Evolutionary conservation across 441 rosid genomes (phyloP).

Genomic region (Gossypium davidsonii): DNA sequence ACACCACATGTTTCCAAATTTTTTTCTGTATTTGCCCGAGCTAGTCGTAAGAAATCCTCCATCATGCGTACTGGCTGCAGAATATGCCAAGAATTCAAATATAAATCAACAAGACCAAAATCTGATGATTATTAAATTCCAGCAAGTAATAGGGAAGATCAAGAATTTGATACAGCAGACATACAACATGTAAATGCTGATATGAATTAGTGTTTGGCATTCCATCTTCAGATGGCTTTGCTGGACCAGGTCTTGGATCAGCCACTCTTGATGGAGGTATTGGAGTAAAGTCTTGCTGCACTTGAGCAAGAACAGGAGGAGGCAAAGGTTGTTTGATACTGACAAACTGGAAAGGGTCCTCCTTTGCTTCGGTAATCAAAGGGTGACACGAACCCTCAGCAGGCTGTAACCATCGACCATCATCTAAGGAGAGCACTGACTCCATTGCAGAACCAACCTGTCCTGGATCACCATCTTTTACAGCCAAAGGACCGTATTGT

Average conservation of each 20-base stretch:
- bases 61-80: slow-evolving; percentile 81
- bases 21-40: slow-evolving; percentile 64
- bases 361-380: slow-evolving; percentile 45
- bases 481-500: slow-evolving; percentile 27
- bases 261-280: slow-evolving; percentile 90
- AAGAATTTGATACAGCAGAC: slow-evolving; percentile 22
- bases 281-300: slow-evolving; percentile 55
- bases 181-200: slow-evolving; percentile 83
- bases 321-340: slow-evolving; percentile 77
- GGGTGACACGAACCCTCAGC: slow-evolving; percentile 43
- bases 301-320: slow-evolving; percentile 88
- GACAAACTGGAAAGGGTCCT: slow-evolving; percentile 76
- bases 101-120: neutral
- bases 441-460: slow-evolving; percentile 48
- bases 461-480: slow-evolving; percentile 40
- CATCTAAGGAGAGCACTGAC: slow-evolving; percentile 87
- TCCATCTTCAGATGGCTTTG: slow-evolving; percentile 52
- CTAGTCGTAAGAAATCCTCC: slow-evolving; percentile 83
- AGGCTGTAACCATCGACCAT: slow-evolving; percentile 75
- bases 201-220: slow-evolving; percentile 43
- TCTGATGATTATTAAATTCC: slow-evolving; percentile 8
- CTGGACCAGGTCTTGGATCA: slow-evolving; percentile 98
- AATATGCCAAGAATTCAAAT: slow-evolving; percentile 5
- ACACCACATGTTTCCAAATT: slow-evolving; percentile 94
- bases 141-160: slow-evolving; percentile 1